Evolutionary conservation across 192 early-diverging fungal genomes (phyloP).

Genomic region (Rhizophagus prolifer): DNA sequence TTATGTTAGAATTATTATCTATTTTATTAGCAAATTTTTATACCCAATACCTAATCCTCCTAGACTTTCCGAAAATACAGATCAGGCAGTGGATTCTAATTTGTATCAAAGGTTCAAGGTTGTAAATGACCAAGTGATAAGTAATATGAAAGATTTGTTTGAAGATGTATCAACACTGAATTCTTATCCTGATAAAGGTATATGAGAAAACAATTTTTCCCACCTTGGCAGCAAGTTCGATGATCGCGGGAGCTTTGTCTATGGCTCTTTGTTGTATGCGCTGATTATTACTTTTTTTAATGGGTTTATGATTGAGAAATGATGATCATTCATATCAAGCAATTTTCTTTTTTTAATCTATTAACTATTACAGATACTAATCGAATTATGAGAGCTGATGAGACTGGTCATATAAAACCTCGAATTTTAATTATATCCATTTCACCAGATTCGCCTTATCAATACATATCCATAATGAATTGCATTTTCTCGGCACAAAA

Average conservation of each 20-base stretch:
- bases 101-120: conserved; percentile 58
- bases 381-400: conserved; percentile 54
- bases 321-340: no score
- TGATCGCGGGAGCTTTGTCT: conserved; percentile 61
- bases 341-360: neutral
- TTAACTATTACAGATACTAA: conserved; percentile 62
- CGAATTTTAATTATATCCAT: conserved; percentile 85
- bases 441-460: conserved; percentile 79
- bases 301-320: neutral
- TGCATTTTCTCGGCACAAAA: conserved; percentile 97
- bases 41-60: conserved; percentile 43
- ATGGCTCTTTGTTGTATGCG: conserved; percentile 60
- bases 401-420: conserved; percentile 60
- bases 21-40: conserved; percentile 48
- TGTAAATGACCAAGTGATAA: conserved; percentile 50
- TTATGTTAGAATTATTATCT: neutral
- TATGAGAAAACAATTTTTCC: neutral
- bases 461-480: conserved; percentile 98
- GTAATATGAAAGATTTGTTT: conserved; percentile 40
- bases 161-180: conserved; percentile 35
- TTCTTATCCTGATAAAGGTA: conserved; percentile 29
- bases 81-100: conserved; percentile 47
- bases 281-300: neutral
- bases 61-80: conserved; percentile 30
- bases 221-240: conserved; percentile 40